Base-by-base conservation (phyloP, 495 filamentous ascomycete species). In the Tricharina praecox region DNA sequence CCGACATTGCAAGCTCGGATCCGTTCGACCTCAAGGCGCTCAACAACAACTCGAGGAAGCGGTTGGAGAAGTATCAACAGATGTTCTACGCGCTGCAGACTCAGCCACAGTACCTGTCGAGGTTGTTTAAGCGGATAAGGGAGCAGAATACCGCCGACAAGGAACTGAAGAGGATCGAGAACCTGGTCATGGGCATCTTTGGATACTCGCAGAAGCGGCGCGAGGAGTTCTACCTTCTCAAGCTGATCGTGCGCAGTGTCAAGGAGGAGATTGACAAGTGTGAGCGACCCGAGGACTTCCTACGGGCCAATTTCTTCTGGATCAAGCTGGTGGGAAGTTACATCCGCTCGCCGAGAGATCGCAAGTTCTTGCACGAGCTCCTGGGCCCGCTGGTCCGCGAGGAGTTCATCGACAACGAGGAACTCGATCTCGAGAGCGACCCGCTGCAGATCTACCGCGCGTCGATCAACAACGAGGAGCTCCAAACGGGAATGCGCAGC, bases 31-130 rank as follows among this genome's bases (percentile, higher is more conserved):
- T 96, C 35, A 96, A 96, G 65, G 90, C 90, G 1, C 65, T 99
- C 46, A 99, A 99, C 68, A 94, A 96, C 63, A 85, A 81, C 47
- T 95, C 88, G 5, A 68, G 88, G 49, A 85, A 78, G 64, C 96
- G 95, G 67, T 70, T 99, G 3, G 88, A 95, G 51, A 83, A 84
- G 38, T 99, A 99, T 55, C 92, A 99, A 58, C 85, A 95, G 54
- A 74, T 99, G 35, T 99, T 99, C 67, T 95, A 96, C 68, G 80
- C 88, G 45, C 76, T 99, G 4, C 90, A 99, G 63, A 99, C 90
- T 0, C 92, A 96, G 52, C 83, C 90, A 13, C 83, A 90, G 47
- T 99, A 99, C 60, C 73, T 99, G 21, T 81, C 87, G 20, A 69
- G 85, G 33, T 70, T 96, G 5, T 96, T 96, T 70, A 76, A 74